A percentile compares a stretch with the other conserved stretches of the same genome.
Evolutionary conservation across 2,329 filamentous ascomycete genomes (phyloP).

Genomic region (Neoascochyta sp.): DNA sequence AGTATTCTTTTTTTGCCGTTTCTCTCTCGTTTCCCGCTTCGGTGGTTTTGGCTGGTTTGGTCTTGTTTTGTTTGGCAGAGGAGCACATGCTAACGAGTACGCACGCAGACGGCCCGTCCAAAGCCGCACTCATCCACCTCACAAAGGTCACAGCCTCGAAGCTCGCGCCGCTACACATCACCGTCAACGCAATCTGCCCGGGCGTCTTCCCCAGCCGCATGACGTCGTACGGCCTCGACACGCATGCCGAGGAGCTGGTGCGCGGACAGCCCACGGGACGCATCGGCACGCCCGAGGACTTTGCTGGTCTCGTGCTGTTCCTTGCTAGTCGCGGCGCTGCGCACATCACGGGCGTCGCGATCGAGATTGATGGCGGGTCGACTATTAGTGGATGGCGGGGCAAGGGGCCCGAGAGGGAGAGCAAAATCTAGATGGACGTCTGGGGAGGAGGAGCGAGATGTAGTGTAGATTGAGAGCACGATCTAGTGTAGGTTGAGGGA

Average conservation of each 20-base stretch:
- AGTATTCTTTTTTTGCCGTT: conserved; percentile 4
- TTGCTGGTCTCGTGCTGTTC: conserved; percentile 47
- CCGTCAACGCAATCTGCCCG: conserved; percentile 46
- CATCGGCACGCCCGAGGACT: conserved; percentile 48
- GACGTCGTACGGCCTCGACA: conserved; percentile 52
- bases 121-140: conserved; percentile 53
- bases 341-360: conserved; percentile 48
- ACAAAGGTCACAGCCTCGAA: conserved; percentile 51
- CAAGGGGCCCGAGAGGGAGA: conserved; percentile 21
- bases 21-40: too few relatives aligned
- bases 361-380: conserved; percentile 49
- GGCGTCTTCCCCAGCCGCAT: conserved; percentile 53
- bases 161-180: conserved; percentile 51
- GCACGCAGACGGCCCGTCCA: conserved; percentile 47
- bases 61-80: not conserved
- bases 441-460: too few relatives aligned
- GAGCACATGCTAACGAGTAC: not conserved
- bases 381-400: conserved; percentile 43
- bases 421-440: conserved; percentile 34
- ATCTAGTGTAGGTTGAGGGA: too few relatives aligned
- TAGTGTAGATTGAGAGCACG: too few relatives aligned
- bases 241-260: conserved; percentile 49
- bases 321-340: conserved; percentile 36
- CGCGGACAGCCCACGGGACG: conserved; percentile 46
- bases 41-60: too few relatives aligned